phyloP scores from a whole-genome alignment of 495 filamentous ascomycete genomes.

The Trypethelium eluteriae region DNA sequence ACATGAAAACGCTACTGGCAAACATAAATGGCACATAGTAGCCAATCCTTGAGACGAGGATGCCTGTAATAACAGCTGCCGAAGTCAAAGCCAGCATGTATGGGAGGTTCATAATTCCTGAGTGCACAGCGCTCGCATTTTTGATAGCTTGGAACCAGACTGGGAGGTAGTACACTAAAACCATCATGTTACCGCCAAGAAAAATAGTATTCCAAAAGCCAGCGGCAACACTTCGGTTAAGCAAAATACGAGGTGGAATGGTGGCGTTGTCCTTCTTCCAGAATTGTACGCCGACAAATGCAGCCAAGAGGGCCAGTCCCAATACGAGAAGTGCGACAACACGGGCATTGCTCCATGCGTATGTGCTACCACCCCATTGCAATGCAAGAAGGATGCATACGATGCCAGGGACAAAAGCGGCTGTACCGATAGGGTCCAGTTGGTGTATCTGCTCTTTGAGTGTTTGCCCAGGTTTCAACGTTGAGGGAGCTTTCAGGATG shows the following conservation, averaged over 20 bases:
- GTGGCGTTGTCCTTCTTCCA: conserved; percentile 64
- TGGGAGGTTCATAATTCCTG: conserved; percentile 70
- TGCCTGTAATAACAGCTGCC: conserved; percentile 11
- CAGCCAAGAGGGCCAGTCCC: conserved; percentile 43
- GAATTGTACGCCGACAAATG: conserved; percentile 58
- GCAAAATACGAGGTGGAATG: conserved; percentile 63
- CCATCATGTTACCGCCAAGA: conserved; percentile 47
- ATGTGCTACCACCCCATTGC: conserved; percentile 13
- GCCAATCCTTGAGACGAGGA: conserved; percentile 4
- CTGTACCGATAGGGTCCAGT: conserved; percentile 15
- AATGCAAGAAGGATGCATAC: conserved; percentile 8
- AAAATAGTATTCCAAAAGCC: conserved; percentile 23
- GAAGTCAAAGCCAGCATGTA: conserved; percentile 58
- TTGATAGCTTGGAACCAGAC: conserved; percentile 87
- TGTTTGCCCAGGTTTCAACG: conserved; percentile 1
- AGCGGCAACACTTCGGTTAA: conserved; percentile 54
- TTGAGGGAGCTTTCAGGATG: conserved; percentile 4
- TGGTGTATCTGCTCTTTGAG: conserved; percentile 3
- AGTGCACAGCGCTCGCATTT: conserved; percentile 54
- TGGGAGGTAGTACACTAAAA: conserved; percentile 54
- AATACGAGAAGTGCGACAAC: conserved; percentile 10
- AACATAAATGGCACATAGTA: conserved; percentile 15
- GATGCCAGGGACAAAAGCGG: conserved; percentile 10
- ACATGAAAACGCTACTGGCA: conserved; percentile 7
- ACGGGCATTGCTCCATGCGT: conserved; percentile 9